Base-by-base conservation (phyloP, 1,139 yeast species). In the Hemisphaericaspora subhashii region DNA sequence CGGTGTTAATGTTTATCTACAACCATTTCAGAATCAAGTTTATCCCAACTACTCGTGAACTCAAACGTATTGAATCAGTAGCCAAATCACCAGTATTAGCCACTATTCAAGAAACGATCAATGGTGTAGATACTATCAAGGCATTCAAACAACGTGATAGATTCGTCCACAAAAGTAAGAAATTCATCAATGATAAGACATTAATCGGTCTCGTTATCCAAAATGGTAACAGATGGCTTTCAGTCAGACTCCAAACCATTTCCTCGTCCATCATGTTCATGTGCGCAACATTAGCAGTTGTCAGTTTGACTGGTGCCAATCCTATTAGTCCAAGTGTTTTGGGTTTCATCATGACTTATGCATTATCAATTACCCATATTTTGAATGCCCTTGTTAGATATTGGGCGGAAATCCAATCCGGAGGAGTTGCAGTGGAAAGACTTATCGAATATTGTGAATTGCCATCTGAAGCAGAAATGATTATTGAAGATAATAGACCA, bases 71-170 rank as follows among this genome's bases (percentile, higher is more conserved):
- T 34, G 54, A 48, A 35, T 59, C 64, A 22, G 55, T 59, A 7
- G 53, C 53, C 31, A 59, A 58, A 44, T 75, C 83, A 34, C 87
- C 87, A 4, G 77, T 82, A 12, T 78, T 72, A 62, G 81, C 86
- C 0, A 81, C 80, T 44, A 62, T 82, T 32, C 83, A 81, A 46
- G 87, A 82, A 54, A 75, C 81, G 9, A 60, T 81, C 31, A 66
- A 67, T 32, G 88, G 88, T 2, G 71, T 77, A 36, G 81, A 77
- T 34, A 81, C 84, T 3, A 74, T 82, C 30, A 63, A 74, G 41
- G 86, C 87, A 0, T 82, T 66, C 45, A 51, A 66, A 20, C 85
- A 81, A 44, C 55, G 62, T 16, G 68, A 62, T 6, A 70, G 87
- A 45, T 83, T 83, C 55, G 65, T 65, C 30, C 70, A 62, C 41